Evolutionary conservation across 2,329 filamentous ascomycete species (phyloP), one percentile per base, ranked within the genome.

Genomic region (Cladosporium velox): DNA sequence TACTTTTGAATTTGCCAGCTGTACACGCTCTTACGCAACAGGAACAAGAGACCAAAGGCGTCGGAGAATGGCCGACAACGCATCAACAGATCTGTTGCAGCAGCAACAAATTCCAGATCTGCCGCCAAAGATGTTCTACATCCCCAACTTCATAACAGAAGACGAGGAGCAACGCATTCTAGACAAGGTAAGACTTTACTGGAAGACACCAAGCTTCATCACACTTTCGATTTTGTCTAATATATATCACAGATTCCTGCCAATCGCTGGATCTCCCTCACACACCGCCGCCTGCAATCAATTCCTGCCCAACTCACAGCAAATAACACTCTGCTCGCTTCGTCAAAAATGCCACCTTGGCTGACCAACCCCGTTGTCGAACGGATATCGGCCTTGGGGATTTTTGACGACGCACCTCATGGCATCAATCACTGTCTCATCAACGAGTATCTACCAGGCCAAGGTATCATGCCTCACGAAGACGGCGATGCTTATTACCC

Each of bases 391-490:
- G 69, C 73, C 1, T 72, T 85, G 0, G 79, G 78, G 4, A 79
- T 89, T 14, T 90, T 89, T 73, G 68, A 76, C 2, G 76, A 82
- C 24, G 91, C 93, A 60, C 91, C 91, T 5, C 93, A 98, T 74
- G 73, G 81, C 21, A 92, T 94, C 2, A 99, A 98, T 73, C 95
- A 98, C 79, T 92, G 96, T 55, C 83, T 98, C 44, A 88, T 98
- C 72, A 99, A 99, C 75, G 93, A 97, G 77, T 99, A 98, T 77
- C 84, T 85, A 1, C 88, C 91, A 0, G 92, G 91, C 1, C 87
- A 97, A 69, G 94, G 94, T n/a, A 98, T 98, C 70, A 96, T 97
- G 91, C 89, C 93, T 57, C 94, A 98, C 77, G 95, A 97, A 83
- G 94, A 99, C 77, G 95, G 94, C 1, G 81, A 86, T 10, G 92